Percentiles rank a stretch among this genome's conserved stretches.
phyloP scores from a whole-genome alignment of 306 rosid species.

The Pueraria montana region DNA sequence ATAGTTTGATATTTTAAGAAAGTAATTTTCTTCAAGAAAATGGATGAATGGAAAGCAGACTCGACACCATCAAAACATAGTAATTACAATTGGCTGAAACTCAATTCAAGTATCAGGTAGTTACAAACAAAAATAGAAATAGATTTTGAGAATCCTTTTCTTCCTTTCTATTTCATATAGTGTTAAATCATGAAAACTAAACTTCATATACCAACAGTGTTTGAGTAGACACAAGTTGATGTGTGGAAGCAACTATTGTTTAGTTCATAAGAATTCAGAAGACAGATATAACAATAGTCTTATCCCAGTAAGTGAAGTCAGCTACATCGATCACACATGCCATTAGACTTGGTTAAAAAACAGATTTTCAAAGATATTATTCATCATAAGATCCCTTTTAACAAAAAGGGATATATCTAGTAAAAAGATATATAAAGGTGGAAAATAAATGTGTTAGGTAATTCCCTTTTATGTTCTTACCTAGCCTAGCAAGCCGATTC shows the following conservation, averaged over 20 bases:
- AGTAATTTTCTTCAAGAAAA: not conserved
- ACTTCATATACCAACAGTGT: not conserved
- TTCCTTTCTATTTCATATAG: not conserved
- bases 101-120: not conserved
- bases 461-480: conserved; percentile 49
- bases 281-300: not conserved
- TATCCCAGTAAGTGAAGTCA: not conserved
- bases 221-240: not conserved
- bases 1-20: not conserved
- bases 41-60: not conserved
- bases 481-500: conserved; percentile 92
- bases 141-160: not conserved
- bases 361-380: not conserved
- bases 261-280: not conserved
- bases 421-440: not conserved
- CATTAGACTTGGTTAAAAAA: not conserved
- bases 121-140: not conserved
- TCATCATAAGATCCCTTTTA: not conserved
- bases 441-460: not conserved
- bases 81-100: not conserved
- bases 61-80: not conserved
- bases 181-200: not conserved
- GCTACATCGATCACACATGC: not conserved
- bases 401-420: not conserved
- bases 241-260: not conserved